These are phyloP conservation scores for Sugiyamaella floridensis DNA, from an alignment of 805 yeast species.

Conservation along the genomic window DNA sequence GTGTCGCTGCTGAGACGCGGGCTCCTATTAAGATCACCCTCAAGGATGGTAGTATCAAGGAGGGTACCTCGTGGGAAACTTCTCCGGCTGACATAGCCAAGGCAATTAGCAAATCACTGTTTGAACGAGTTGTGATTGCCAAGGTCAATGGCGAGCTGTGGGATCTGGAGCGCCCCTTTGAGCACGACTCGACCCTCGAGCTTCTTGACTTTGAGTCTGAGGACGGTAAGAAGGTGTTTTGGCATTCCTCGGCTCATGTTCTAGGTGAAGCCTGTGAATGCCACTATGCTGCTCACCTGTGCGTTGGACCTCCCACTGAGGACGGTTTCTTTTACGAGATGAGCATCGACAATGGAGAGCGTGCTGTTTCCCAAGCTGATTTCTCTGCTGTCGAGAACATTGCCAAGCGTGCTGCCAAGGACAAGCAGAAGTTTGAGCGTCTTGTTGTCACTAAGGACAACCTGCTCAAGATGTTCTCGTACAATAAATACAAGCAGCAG, in stretches of 20 bases:
- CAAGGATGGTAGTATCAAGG: slow-evolving; percentile 76
- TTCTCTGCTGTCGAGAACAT: slow-evolving; percentile 78
- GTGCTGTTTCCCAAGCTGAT: slow-evolving; percentile 72
- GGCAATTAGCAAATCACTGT: slow-evolving; percentile 76
- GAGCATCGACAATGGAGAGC: slow-evolving; percentile 71
- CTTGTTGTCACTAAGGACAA: slow-evolving; percentile 88
- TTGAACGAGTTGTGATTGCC: slow-evolving; percentile 84
- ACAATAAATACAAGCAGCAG: slow-evolving; percentile 92
- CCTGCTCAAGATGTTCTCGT: slow-evolving; percentile 83
- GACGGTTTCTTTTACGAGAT: slow-evolving; percentile 98
- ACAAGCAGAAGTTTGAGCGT: slow-evolving; percentile 92
- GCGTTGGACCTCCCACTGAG: slow-evolving; percentile 93
- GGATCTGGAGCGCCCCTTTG: slow-evolving; percentile 95
- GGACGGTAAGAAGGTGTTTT: slow-evolving; percentile 94
- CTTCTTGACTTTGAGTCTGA: slow-evolving; percentile 85
- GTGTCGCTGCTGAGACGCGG: slow-evolving; percentile 53
- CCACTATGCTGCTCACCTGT: slow-evolving; percentile 87
- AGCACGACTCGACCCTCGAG: slow-evolving; percentile 59
- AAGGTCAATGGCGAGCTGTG: slow-evolving; percentile 86
- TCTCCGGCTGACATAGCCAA: slow-evolving; percentile 81
- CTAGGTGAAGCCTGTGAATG: slow-evolving; percentile 98
- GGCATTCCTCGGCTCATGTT: slow-evolving; percentile 99
- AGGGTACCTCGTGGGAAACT: slow-evolving; percentile 83
- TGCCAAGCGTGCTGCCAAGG: slow-evolving; percentile 84
- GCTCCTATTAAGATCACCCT: slow-evolving; percentile 70